phyloP scores from a whole-genome alignment of 805 yeast genomes.

The Hanseniaspora valbyensis region DNA sequence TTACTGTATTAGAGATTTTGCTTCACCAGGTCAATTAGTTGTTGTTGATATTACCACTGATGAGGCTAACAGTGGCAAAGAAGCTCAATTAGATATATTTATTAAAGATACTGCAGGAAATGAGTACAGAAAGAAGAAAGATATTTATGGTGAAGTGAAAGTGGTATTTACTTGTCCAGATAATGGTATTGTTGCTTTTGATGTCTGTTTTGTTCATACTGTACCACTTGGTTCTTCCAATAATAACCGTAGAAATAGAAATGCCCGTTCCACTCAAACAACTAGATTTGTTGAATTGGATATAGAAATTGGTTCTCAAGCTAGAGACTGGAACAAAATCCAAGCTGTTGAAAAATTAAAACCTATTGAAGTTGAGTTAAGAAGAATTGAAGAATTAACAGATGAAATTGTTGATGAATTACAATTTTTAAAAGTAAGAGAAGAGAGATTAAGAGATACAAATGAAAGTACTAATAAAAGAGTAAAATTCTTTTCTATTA shows the following conservation, averaged over 20 bases:
- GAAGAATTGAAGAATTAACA: constrained; percentile 74
- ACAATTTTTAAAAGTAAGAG: constrained; percentile 75
- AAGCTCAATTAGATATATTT: constrained; percentile 60
- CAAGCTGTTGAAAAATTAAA: constrained; percentile 87
- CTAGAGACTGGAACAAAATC: constrained; percentile 93
- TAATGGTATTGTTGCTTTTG: constrained; percentile 58
- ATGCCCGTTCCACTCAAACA: neutral
- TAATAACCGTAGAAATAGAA: constrained; percentile 33
- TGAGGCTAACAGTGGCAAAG: constrained; percentile 67
- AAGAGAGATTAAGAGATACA: constrained; percentile 87
- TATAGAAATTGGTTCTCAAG: constrained; percentile 90
- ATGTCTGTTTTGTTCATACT: constrained; percentile 77
- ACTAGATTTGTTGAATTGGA: constrained; percentile 76
- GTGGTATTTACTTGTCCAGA: constrained; percentile 79
- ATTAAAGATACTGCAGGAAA: constrained; percentile 75
- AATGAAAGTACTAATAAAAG: constrained; percentile 92
- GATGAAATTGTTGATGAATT: constrained; percentile 71
- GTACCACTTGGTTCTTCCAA: constrained; percentile 23
- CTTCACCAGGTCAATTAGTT: constrained; percentile 70
- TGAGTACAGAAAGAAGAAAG: constrained; percentile 67
- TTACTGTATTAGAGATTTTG: constrained; percentile 87
- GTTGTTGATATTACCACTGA: constrained; percentile 68
- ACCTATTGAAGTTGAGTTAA: constrained; percentile 83
- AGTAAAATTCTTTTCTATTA: constrained; percentile 73
- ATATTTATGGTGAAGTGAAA: constrained; percentile 58